Conservation (phyloP, 164 flowering plant species). For the Santalum album region DNA sequence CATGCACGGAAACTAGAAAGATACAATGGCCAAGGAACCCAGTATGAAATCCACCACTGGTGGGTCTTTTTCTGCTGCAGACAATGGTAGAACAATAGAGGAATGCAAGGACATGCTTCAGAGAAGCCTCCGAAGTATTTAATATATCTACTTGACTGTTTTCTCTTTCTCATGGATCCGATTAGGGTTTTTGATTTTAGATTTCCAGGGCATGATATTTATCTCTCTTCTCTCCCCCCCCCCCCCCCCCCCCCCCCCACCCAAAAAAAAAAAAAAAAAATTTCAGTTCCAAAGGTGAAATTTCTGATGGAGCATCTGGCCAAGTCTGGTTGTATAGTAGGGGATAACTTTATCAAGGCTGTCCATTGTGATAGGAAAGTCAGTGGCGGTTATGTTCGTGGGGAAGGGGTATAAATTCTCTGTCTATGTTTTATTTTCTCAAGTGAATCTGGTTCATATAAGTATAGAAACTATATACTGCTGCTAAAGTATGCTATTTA, state of each 20-base stretch:
- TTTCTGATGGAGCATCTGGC: conserved; percentile 68
- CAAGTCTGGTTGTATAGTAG: conserved; percentile 64
- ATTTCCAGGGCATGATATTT: not conserved
- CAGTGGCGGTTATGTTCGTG: conserved; percentile 63
- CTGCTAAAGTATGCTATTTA: too few relatives aligned
- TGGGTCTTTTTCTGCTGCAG: conserved; percentile 13
- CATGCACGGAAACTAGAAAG: too few relatives aligned
- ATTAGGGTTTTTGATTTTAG: conserved; percentile 8
- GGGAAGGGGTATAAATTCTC: conserved; percentile 54
- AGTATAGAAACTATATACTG: too few relatives aligned
- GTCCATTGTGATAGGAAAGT: conserved; percentile 39
- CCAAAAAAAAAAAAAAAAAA: too few relatives aligned
- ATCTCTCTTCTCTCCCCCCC: not conserved
- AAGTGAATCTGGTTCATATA: not conserved
- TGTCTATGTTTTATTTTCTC: not conserved
- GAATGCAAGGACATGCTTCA: conserved; percentile 74
- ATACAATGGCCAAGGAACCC: conserved; percentile 22
- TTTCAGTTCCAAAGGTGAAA: conserved; percentile 70
- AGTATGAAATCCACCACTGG: conserved; percentile 5
- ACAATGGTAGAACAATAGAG: conserved; percentile 38
- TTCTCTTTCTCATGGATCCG: not conserved
- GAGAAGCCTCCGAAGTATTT: conserved; percentile 57
- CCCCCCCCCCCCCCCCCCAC: not conserved
- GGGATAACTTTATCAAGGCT: conserved; percentile 65
- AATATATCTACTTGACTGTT: not conserved